Percentiles rank a stretch among this genome's conserved stretches.
Conservation (phyloP, 352 stramenopile genomes). For the Phytophthora litchii region DNA sequence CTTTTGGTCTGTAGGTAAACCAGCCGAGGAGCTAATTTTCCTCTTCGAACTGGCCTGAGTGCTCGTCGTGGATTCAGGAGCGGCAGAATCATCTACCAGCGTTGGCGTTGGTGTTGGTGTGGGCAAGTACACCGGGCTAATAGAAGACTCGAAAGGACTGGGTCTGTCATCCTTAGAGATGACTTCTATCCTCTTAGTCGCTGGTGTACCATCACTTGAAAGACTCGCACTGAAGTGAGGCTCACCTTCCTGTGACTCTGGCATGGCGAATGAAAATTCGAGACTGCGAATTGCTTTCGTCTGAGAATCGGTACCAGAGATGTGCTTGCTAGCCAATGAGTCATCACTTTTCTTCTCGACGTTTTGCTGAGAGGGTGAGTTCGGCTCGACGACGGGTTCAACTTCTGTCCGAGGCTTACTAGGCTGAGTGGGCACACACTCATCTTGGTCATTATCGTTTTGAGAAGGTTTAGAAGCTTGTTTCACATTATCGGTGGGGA, state of each 20-base stretch:
- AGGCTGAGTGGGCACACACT: slow-evolving; percentile 57
- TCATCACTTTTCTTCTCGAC: slow-evolving; percentile 43
- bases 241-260: slow-evolving; percentile 63
- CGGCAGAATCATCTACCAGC: slow-evolving; percentile 7
- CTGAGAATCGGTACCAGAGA: slow-evolving; percentile 35
- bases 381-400: slow-evolving; percentile 20
- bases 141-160: slow-evolving; percentile 31
- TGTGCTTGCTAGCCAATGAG: neutral
- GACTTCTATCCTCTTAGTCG: slow-evolving; percentile 33
- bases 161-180: slow-evolving; percentile 17
- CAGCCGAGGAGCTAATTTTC: slow-evolving; percentile 14
- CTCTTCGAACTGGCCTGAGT: slow-evolving; percentile 15
- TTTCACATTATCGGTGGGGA: neutral
- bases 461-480: neutral
- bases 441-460: slow-evolving; percentile 43
- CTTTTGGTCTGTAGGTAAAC: slow-evolving; percentile 13
- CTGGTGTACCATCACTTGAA: slow-evolving; percentile 34
- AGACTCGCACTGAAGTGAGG: slow-evolving; percentile 43
- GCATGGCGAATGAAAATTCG: slow-evolving; percentile 69
- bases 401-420: slow-evolving; percentile 15
- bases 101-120: slow-evolving; percentile 19
- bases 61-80: neutral
- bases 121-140: slow-evolving; percentile 30
- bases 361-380: slow-evolving; percentile 13
- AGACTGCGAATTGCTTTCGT: slow-evolving; percentile 62